These are phyloP conservation scores for Paraleonurus japonicus DNA, from an alignment of 257 asterid species.

Conservation along the genomic window DNA sequence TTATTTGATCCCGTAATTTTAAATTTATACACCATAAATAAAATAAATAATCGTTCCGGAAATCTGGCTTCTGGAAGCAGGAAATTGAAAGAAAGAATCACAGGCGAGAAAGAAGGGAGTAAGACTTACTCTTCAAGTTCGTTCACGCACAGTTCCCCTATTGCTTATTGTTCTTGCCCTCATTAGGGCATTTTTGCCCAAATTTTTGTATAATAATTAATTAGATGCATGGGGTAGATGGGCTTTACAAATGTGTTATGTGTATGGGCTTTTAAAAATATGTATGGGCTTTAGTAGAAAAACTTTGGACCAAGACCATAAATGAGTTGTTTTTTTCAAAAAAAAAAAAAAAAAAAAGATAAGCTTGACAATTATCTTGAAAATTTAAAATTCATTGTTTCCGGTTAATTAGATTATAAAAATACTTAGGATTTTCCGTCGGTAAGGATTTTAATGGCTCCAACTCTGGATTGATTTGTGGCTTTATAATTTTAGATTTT, in stretches of 20 bases:
- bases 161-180: not conserved
- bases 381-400: too few relatives aligned
- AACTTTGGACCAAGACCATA: not conserved
- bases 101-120: not conserved
- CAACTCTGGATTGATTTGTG: too few relatives aligned
- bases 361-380: too few relatives aligned
- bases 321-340: too few relatives aligned
- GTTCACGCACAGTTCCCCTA: not conserved
- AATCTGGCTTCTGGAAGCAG: not conserved
- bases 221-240: not conserved
- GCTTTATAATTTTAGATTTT: too few relatives aligned
- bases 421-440: too few relatives aligned
- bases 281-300: not conserved
- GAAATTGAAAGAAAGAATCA: not conserved
- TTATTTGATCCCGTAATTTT: too few relatives aligned
- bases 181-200: not conserved
- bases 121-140: not conserved
- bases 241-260: not conserved
- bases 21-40: too few relatives aligned
- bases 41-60: not conserved
- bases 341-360: too few relatives aligned
- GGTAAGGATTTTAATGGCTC: too few relatives aligned
- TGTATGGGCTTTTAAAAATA: not conserved
- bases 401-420: too few relatives aligned
- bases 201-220: not conserved